A percentile compares a stretch with the other conserved stretches of the same genome.
Evolutionary conservation across 352 stramenopile species (phyloP).

Genomic region (Phytopythium boreale): DNA sequence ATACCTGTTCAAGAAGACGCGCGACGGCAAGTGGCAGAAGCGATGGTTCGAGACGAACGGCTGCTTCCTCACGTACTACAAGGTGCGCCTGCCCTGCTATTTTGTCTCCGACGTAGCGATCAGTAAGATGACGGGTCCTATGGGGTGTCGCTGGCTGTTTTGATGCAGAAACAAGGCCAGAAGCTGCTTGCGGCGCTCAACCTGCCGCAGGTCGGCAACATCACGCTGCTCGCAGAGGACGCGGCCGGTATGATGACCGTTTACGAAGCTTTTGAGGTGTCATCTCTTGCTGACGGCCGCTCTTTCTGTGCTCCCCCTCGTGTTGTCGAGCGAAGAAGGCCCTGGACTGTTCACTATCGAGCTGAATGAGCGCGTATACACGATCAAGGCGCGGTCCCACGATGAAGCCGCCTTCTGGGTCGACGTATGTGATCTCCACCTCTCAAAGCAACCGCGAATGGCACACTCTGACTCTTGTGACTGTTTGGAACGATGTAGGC

Average conservation of each 20-base stretch:
- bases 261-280: too few relatives aligned
- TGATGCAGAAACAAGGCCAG: conserved; percentile 80
- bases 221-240: conserved; percentile 70
- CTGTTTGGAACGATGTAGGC: conserved; percentile 23
- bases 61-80: conserved; percentile 99
- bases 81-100: conserved; percentile 48
- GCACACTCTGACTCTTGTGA: background rate
- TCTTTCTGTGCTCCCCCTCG: background rate
- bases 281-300: background rate
- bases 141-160: background rate
- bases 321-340: conserved; percentile 37
- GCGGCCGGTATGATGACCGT: conserved; percentile 33
- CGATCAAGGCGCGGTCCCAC: conserved; percentile 85
- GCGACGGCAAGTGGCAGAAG: conserved; percentile 96
- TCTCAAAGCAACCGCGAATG: too few relatives aligned
- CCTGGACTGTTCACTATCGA: conserved; percentile 88
- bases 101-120: background rate
- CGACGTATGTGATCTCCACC: conserved; percentile 34
- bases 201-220: conserved; percentile 89
- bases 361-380: conserved; percentile 89
- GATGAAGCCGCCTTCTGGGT: conserved; percentile 88
- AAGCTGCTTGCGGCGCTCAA: conserved; percentile 94
- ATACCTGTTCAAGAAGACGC: conserved; percentile 94
- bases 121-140: background rate
- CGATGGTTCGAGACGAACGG: conserved; percentile 99